phyloP scores from a whole-genome alignment of 768 basidiomycete species.

The Trametes maxima region DNA sequence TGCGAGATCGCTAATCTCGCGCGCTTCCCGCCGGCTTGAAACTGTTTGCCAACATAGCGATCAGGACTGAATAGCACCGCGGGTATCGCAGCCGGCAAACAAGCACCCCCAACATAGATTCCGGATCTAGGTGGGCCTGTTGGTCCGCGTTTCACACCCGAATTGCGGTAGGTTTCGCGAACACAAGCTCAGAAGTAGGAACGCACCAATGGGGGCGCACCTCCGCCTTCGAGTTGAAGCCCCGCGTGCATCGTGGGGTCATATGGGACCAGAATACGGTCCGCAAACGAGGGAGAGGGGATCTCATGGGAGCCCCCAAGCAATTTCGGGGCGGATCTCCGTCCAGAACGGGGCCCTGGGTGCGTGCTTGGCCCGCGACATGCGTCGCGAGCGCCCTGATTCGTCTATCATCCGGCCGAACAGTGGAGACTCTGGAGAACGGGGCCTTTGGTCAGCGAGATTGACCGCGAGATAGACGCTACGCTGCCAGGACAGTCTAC shows the following conservation, averaged over 20 bases:
- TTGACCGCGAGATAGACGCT: constrained; percentile 21
- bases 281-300: not conserved
- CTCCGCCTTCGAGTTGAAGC: not conserved
- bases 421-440: constrained; percentile 5
- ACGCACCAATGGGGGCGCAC: constrained; percentile 11
- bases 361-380: not conserved
- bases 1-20: constrained; percentile 5
- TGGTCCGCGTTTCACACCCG: constrained; percentile 8
- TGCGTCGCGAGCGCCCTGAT: constrained; percentile 7
- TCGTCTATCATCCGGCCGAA: constrained; percentile 11
- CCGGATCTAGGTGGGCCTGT: not conserved
- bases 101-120: constrained; percentile 5
- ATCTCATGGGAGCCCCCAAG: constrained; percentile 21
- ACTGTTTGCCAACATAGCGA: not conserved
- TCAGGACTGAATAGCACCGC: constrained; percentile 1
- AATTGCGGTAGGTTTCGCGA: not conserved
- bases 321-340: constrained; percentile 8
- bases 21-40: not conserved
- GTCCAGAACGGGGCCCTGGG: constrained; percentile 7
- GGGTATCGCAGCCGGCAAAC: constrained; percentile 12
- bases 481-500: constrained; percentile 16
- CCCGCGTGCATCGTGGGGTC: constrained; percentile 13
- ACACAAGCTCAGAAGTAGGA: not conserved
- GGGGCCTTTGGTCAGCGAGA: constrained; percentile 17
- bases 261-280: constrained; percentile 5